A percentile compares a stretch with the other conserved stretches of the same genome.
Conservation (phyloP, 164 flowering plant species). For the Litsea cubeba region DNA sequence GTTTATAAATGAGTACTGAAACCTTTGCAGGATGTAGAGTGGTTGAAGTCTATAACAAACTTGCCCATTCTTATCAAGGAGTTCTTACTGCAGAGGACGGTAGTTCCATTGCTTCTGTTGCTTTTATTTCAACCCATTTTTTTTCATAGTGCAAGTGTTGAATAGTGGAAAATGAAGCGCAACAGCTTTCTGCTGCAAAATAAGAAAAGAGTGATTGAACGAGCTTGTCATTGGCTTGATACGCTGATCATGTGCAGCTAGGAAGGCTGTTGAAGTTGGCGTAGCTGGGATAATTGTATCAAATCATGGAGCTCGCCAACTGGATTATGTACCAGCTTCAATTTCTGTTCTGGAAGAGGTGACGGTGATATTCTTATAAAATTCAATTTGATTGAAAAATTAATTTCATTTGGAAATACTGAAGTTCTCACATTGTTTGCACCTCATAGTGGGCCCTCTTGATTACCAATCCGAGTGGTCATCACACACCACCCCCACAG, state of each 20-base stretch:
- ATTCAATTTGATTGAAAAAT: too few relatives aligned
- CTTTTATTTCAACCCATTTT: not conserved
- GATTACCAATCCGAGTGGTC: too few relatives aligned
- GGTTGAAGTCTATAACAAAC: slow-evolving; percentile 73
- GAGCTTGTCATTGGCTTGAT: not conserved
- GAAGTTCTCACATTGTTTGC: too few relatives aligned
- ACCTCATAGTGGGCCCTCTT: too few relatives aligned
- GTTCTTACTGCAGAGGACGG: slow-evolving; percentile 81
- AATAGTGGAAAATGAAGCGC: slow-evolving; percentile 56
- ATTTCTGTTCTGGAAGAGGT: slow-evolving; percentile 84
- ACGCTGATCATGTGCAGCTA: slow-evolving; percentile 54
- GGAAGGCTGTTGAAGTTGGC: slow-evolving; percentile 63
- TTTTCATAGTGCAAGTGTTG: slow-evolving; percentile 2
- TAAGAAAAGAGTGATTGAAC: not conserved
- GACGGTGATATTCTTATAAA: not conserved
- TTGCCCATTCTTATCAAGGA: slow-evolving; percentile 81
- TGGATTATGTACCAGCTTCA: slow-evolving; percentile 67
- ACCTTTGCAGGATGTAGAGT: slow-evolving; percentile 60
- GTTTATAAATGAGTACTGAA: not conserved
- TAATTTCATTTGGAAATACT: too few relatives aligned
- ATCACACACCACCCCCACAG: too few relatives aligned
- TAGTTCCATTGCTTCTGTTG: slow-evolving; percentile 17
- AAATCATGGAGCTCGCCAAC: slow-evolving; percentile 83
- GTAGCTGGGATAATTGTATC: slow-evolving; percentile 73
- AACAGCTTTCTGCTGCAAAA: slow-evolving; percentile 21